Evolutionary conservation across 2,329 filamentous ascomycete species (phyloP).

Genomic region (Blumeria hordei): DNA sequence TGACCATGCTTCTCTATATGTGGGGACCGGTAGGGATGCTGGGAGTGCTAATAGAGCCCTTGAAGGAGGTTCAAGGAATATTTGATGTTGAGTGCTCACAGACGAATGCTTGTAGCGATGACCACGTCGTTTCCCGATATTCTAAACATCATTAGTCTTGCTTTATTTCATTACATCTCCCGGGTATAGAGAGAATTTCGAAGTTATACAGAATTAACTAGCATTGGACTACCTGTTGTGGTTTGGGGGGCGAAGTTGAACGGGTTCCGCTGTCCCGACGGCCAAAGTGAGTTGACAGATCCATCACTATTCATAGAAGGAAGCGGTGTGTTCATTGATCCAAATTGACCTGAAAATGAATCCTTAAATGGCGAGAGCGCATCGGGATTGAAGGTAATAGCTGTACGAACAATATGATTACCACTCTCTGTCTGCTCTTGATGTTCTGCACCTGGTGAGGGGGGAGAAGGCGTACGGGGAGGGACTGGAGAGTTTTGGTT

Average conservation of each 20-base stretch:
- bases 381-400: slow-evolving; percentile 19
- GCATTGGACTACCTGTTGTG: slow-evolving; percentile 41
- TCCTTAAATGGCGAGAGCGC: slow-evolving; percentile 22
- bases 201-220: slow-evolving; percentile 43
- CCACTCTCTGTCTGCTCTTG: slow-evolving; percentile 5
- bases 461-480: slow-evolving; percentile 40
- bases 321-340: slow-evolving; percentile 15
- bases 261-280: slow-evolving; percentile 29
- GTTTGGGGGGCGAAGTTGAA: slow-evolving; percentile 88
- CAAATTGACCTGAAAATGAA: slow-evolving; percentile 13
- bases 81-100: slow-evolving; percentile 69
- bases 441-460: slow-evolving; percentile 21
- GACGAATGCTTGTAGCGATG: slow-evolving; percentile 97
- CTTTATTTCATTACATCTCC: neutral
- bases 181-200: neutral
- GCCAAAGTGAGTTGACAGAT: slow-evolving; percentile 7
- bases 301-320: slow-evolving; percentile 8
- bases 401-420: slow-evolving; percentile 10
- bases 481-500: slow-evolving; percentile 31
- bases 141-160: slow-evolving; percentile 25
- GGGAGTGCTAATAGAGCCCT: slow-evolving; percentile 72
- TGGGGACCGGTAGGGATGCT: slow-evolving; percentile 78
- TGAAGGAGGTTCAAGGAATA: slow-evolving; percentile 78
- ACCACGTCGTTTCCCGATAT: slow-evolving; percentile 72
- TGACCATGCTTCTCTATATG: slow-evolving; percentile 61